Evolutionary conservation across 2,329 filamentous ascomycete genomes (phyloP), one percentile per base, ranked within the genome.

Genomic region (Periconia sp.): DNA sequence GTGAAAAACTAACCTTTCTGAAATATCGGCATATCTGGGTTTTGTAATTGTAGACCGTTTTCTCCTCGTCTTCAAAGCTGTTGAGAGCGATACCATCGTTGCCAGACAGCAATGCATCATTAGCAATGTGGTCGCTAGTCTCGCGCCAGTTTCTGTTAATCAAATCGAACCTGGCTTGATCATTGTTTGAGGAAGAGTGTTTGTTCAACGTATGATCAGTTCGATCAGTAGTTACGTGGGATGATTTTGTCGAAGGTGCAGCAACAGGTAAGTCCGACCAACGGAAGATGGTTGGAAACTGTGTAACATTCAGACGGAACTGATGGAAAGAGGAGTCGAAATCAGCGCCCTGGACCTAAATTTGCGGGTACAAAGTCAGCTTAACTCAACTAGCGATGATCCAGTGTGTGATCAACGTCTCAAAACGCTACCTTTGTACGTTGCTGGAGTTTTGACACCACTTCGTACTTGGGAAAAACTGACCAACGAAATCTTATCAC

Each of bases 401-500:
- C n/a, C n/a, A n/a, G n/a, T n/a, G n/a, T n/a, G n/a, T n/a, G n/a
- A n/a, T n/a, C n/a, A n/a, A n/a, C n/a, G n/a, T n/a, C n/a, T n/a
- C n/a, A n/a, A n/a, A n/a, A n/a, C n/a, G n/a, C n/a, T n/a, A n/a
- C n/a, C n/a, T n/a, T n/a, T n/a, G n/a, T n/a, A n/a, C n/a, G n/a
- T n/a, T n/a, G n/a, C n/a, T n/a, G n/a, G n/a, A n/a, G n/a, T n/a
- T n/a, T n/a, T n/a, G n/a, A n/a, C n/a, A n/a, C n/a, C n/a, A n/a
- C n/a, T n/a, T n/a, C n/a, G n/a, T n/a, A n/a, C n/a, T n/a, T n/a
- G n/a, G n/a, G n/a, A n/a, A n/a, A n/a, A n/a, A n/a, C n/a, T n/a
- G n/a, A n/a, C 66, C 11, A 86, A 78, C 0, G 83, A 86, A 54
- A 86, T 79, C 47, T 78, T 77, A 20, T 82, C 76, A 8, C 71